Conservation (phyloP, 2,329 filamentous ascomycete species). For the Cercospora sp. region DNA sequence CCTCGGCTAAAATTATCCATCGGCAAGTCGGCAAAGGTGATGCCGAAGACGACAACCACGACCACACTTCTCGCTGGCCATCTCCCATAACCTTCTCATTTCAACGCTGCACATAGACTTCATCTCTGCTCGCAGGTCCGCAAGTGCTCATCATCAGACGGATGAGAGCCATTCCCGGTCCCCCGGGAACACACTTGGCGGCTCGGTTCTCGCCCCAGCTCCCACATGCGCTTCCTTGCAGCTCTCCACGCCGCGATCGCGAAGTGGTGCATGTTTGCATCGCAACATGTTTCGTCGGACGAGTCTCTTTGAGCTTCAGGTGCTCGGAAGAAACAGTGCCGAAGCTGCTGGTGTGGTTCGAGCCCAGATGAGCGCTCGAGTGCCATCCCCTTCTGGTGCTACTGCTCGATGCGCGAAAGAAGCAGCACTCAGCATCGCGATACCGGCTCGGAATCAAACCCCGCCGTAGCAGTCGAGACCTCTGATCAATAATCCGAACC, state of each 20-base stretch:
- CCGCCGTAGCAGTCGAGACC: too few species aligned
- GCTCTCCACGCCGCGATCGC: background rate
- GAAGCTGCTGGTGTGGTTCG: too few species aligned
- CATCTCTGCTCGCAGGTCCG: background rate
- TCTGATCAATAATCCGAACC: too few species aligned
- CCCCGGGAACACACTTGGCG: background rate
- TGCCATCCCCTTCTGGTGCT: too few species aligned
- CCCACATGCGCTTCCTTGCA: background rate
- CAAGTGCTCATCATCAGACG: background rate
- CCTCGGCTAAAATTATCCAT: background rate
- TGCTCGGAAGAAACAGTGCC: too few species aligned
- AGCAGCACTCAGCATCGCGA: too few species aligned
- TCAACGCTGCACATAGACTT: background rate
- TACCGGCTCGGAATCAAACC: too few species aligned
- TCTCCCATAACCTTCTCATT: background rate
- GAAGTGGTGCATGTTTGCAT: background rate
- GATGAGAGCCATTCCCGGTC: background rate
- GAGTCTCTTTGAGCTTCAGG: background rate
- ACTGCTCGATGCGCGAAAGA: too few species aligned
- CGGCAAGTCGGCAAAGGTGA: background rate
- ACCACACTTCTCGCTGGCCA: background rate
- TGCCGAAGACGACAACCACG: background rate
- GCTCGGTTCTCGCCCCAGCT: background rate
- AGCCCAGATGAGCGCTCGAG: too few species aligned
- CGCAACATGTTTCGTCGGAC: background rate